Evolutionary conservation across 164 flowering plant genomes (phyloP).

Genomic region (Warburgia ugandensis): DNA sequence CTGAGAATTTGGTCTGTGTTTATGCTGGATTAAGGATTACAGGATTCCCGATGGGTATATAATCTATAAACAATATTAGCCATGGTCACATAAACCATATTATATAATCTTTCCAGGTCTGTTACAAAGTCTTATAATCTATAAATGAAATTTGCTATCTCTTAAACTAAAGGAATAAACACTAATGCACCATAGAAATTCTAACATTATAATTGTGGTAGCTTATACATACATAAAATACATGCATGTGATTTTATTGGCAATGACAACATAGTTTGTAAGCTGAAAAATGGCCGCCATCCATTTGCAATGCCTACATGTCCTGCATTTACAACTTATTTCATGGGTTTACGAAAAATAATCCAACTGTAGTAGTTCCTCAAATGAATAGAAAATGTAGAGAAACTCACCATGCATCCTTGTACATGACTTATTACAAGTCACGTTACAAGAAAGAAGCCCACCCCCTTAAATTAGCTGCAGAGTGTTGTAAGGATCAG

Average conservation of each 20-base stretch:
- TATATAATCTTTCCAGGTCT: too few relatives aligned
- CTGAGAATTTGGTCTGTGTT: too few relatives aligned
- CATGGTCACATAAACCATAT: too few relatives aligned
- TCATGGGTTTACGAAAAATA: background rate
- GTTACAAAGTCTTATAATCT: too few relatives aligned
- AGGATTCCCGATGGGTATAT: too few relatives aligned
- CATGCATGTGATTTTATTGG: background rate
- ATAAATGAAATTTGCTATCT: too few relatives aligned
- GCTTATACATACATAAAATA: too few relatives aligned
- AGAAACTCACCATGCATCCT: background rate
- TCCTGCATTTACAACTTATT: background rate
- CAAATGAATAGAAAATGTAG: background rate
- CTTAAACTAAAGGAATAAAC: too few relatives aligned
- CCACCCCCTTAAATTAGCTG: background rate
- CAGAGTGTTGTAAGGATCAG: background rate
- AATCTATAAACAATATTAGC: too few relatives aligned
- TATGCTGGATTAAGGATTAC: too few relatives aligned
- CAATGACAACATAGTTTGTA: background rate
- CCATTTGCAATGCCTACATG: background rate
- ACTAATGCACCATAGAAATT: too few relatives aligned
- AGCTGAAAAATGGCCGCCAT: background rate
- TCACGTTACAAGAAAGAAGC: background rate
- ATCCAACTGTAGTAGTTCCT: background rate
- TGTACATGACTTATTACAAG: background rate
- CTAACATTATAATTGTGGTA: too few relatives aligned